Conservation (phyloP, 2,329 filamentous ascomycete genomes). For the Fusarium keratoplasticum region DNA sequence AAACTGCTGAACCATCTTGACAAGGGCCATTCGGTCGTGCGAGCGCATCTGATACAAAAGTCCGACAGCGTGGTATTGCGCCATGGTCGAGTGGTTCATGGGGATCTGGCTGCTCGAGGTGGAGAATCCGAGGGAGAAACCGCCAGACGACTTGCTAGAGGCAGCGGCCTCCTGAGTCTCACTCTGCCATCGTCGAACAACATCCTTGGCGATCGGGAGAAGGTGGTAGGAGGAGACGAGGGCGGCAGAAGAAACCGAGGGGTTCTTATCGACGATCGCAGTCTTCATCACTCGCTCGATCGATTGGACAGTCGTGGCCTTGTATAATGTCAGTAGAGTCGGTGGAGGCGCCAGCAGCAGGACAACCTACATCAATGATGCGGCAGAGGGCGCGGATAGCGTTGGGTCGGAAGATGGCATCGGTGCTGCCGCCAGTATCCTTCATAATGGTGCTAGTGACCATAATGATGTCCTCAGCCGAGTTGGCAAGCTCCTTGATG, state of each 20-base stretch:
- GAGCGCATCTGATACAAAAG: constrained; percentile 97
- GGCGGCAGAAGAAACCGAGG: constrained; percentile 94
- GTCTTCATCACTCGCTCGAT: constrained; percentile 99
- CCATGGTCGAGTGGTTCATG: constrained; percentile 96
- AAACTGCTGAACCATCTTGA: constrained; percentile 99
- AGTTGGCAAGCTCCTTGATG: constrained; percentile 96
- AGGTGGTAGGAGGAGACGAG: constrained; percentile 98
- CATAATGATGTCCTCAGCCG: constrained; percentile 99
- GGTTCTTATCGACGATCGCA: constrained; percentile 98
- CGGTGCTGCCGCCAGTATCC: constrained; percentile 94
- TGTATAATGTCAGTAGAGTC: constrained; percentile 43
- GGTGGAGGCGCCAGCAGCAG: constrained; percentile 20
- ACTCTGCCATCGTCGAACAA: constrained; percentile 97
- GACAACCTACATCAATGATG: constrained; percentile 85
- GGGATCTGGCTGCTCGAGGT: constrained; percentile 78
- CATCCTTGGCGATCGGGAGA: constrained; percentile 93
- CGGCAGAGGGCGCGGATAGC: constrained; percentile 95
- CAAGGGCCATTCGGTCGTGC: constrained; percentile 96
- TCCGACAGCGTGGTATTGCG: constrained; percentile 98
- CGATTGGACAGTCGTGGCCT: constrained; percentile 95
- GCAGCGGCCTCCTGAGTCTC: constrained; percentile 97
- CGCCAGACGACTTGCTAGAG: constrained; percentile 86
- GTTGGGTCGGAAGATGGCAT: constrained; percentile 93
- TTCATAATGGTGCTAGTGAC: constrained; percentile 99
- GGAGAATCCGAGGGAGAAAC: constrained; percentile 93